Base-by-base conservation (phyloP, 1,284 basidiomycete species). In the Leccinum huronense region DNA sequence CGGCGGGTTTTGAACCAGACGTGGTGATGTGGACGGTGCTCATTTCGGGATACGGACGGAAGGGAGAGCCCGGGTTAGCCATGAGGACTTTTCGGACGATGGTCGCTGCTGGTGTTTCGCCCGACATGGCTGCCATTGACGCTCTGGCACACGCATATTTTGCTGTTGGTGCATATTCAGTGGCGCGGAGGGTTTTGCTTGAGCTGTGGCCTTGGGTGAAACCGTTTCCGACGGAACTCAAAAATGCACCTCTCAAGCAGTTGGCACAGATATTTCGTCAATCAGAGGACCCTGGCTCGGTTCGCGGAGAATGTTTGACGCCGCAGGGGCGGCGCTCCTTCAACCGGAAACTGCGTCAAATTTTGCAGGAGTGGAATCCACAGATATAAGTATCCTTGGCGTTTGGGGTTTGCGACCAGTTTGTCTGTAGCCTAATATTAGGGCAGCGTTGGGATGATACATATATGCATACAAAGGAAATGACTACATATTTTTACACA, bases 1-100 rank as follows among this genome's bases (percentile, higher is more conserved):
- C 76, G 53, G 77, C 80, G 5, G 86, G 86, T 16, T 73, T 87
- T 59, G 75, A 76, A 45, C 83, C 85, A 16, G 85, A 86, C 68
- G 81, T 84, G 19, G 82, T 86, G 59, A 84, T 90, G 82, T 89
- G 86, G 78, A 93, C 90, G 23, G 86, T 88, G 66, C 80, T 93
- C 67, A 86, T 93, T 66, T 78, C 79, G 33, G 89, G 87, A 3
- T 83, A 88, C 73, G 88, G 84, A 19, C 83, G 84, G 40, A 79
- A 79, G 63, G 81, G 83, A n/a, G 77, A 85, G 48, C 83, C 89
- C 7, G 75, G 77, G 3, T 71, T 76, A 23, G 88, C 89, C 1
- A 75, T 85, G 69, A 77, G 76, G 40, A 75, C 80, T 30, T 91
- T 92, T 70, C 80, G 81, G 59, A 73, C 78, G 38, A 92, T 93